Percentiles rank a stretch among this genome's conserved stretches.
phyloP scores from a whole-genome alignment of 106 monocot genomes.

The Apostasia ramifera region DNA sequence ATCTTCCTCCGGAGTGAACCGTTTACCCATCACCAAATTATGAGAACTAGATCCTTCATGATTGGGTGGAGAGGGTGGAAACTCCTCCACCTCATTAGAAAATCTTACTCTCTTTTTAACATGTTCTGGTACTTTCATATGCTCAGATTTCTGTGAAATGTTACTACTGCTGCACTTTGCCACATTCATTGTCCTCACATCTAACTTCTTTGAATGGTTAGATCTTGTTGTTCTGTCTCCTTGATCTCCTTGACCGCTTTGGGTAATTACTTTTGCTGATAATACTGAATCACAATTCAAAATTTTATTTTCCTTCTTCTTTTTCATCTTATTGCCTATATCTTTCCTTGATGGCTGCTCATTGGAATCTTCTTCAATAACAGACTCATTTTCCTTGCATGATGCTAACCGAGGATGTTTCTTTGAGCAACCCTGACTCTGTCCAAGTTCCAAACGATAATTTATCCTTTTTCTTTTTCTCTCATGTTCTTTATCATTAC shows the following conservation, averaged over 20 bases:
- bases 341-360: not conserved
- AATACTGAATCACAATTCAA: not conserved
- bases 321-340: slow-evolving; percentile 12
- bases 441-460: not conserved
- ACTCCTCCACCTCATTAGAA: slow-evolving; percentile 24
- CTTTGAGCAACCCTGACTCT: not conserved
- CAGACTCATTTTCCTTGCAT: not conserved
- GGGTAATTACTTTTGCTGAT: not conserved
- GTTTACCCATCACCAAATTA: slow-evolving; percentile 22
- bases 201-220: not conserved
- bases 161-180: not conserved
- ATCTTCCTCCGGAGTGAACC: slow-evolving; percentile 51
- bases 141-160: not conserved
- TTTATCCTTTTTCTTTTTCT: not conserved
- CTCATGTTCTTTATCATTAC: not conserved
- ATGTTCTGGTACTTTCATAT: slow-evolving; percentile 3
- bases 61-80: not conserved
- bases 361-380: not conserved
- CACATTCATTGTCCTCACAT: slow-evolving; percentile 3
- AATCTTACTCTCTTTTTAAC: slow-evolving; percentile 23
- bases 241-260: not conserved
- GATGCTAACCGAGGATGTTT: not conserved
- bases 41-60: not conserved
- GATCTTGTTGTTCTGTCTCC: not conserved
- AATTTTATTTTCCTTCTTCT: slow-evolving; percentile 5